These are phyloP conservation scores for Herpetomonas tarakana DNA, from an alignment of 208 protist genomes.

Conservation along the genomic window DNA sequence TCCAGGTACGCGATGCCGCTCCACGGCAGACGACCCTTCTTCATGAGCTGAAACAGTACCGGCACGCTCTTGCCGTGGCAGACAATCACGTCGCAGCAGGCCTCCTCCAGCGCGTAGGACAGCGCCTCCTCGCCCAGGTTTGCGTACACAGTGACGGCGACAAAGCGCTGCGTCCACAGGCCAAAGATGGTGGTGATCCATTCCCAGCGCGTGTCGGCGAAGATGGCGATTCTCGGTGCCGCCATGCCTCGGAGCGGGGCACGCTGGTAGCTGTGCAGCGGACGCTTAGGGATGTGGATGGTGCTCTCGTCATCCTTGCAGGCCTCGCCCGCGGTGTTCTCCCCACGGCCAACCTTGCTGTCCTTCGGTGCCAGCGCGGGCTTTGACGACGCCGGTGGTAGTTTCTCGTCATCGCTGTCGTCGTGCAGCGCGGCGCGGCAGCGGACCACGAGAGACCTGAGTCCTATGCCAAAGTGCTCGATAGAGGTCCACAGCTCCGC, in stretches of 20 bases:
- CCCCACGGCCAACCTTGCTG: background rate
- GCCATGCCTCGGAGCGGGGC: constrained; percentile 41
- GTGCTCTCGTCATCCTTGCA: constrained; percentile 47
- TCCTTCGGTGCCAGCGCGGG: background rate
- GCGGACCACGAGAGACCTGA: constrained; percentile 5
- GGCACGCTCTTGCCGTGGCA: constrained; percentile 61
- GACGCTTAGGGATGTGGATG: constrained; percentile 45
- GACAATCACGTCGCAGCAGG: constrained; percentile 59
- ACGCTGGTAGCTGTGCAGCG: constrained; percentile 47
- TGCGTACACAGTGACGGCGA: constrained; percentile 78
- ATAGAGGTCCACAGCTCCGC: constrained; percentile 21
- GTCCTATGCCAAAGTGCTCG: constrained; percentile 22
- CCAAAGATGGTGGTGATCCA: constrained; percentile 68
- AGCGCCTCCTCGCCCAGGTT: constrained; percentile 85
- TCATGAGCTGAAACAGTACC: constrained; percentile 39
- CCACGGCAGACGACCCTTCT: constrained; percentile 11
- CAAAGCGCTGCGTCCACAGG: constrained; percentile 58
- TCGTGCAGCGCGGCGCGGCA: background rate
- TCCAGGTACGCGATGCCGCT: constrained; percentile 65
- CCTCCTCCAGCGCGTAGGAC: constrained; percentile 66
- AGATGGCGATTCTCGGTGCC: constrained; percentile 50
- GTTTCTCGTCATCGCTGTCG: background rate
- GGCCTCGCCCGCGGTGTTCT: background rate
- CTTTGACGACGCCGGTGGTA: no score
- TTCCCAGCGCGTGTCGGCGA: constrained; percentile 81